These are phyloP conservation scores for Candida railenensis DNA, from an alignment of 805 yeast species.

Conservation along the genomic window DNA sequence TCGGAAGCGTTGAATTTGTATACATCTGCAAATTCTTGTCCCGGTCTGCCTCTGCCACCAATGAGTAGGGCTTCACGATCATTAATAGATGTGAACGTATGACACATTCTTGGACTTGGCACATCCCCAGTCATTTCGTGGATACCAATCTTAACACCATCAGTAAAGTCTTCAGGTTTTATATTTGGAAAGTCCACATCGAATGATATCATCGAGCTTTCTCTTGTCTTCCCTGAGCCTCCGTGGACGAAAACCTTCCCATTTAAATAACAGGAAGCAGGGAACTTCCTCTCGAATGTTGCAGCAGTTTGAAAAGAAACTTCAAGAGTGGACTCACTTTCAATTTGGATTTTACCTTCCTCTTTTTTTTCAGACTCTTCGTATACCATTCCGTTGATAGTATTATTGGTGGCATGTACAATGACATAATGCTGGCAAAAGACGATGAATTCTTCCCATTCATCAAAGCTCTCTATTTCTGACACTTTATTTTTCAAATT, in stretches of 20 bases:
- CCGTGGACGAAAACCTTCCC: conserved; percentile 36
- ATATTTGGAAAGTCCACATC: conserved; percentile 1
- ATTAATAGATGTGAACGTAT: conserved; percentile 41
- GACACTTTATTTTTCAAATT: conserved; percentile 42
- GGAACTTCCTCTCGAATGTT: conserved; percentile 37
- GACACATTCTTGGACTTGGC: conserved; percentile 55
- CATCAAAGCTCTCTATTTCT: conserved; percentile 70
- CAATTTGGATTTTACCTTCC: conserved; percentile 2
- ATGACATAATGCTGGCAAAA: conserved; percentile 75
- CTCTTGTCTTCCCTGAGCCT: conserved; percentile 35
- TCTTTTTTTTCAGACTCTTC: neutral
- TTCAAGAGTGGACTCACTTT: neutral
- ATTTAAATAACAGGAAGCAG: conserved; percentile 27
- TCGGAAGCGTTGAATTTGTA: conserved; percentile 13
- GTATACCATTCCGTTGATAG: conserved; percentile 10
- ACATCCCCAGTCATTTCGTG: neutral
- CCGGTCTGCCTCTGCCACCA: conserved; percentile 73
- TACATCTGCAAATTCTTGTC: conserved; percentile 34
- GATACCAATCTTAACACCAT: neutral
- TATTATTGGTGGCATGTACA: conserved; percentile 57
- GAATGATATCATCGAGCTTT: conserved; percentile 8
- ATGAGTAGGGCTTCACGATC: conserved; percentile 36
- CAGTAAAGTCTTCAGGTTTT: conserved; percentile 4
- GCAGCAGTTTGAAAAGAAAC: neutral
- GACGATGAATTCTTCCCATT: conserved; percentile 76